Evolutionary conservation across 148 eudicot genomes (phyloP), one percentile per base, ranked within the genome.

Genomic region (Beta vulgaris): DNA sequence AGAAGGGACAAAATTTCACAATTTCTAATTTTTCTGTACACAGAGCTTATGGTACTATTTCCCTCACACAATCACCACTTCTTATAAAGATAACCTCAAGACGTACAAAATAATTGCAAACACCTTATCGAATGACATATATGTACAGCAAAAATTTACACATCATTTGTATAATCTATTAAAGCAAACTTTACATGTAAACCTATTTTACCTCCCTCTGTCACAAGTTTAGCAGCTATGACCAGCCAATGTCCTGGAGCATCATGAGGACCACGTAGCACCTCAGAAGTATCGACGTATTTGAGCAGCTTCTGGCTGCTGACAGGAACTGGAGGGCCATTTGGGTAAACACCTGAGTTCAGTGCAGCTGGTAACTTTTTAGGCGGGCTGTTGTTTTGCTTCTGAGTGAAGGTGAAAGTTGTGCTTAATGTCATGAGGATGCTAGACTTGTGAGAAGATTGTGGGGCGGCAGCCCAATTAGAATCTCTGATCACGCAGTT

Each of bases 201-300:
- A 53, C 93, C 88, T 63, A 94, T 88, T 77, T 90, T 94, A 76
- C 97, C 98, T 61, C 87, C 85, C 19, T 94, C 98, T 0, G 76
- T 65, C 68, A 87, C 90, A 63, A 94, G 87, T 83, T 85, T 91
- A 46, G 96, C 98, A 14, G 93, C 98, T 2, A 88, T 90, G 28
- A 94, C 98, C 75, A 94, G 60, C 97, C 98, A 94, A 82, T 94
- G 97, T 15, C 98, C 98, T 2, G 98, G 98, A 35, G 81, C 79
- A 69, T 94, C 96, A 73, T 88, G 92, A 0, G 98, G 93, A 25
- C 98, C 97, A 15, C 97, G 87, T 5, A 84, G 61, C 66, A 91
- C 91, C 85, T 91, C 98, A 19, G 86, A 76, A 1, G 84, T 77
- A 64, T 90, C 93, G 2, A 94, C 85, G 26, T 85, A 90, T 64